A percentile compares a stretch with the other conserved stretches of the same genome.
phyloP scores from a whole-genome alignment of 805 yeast species.

The Yarrowia keelungensis region DNA sequence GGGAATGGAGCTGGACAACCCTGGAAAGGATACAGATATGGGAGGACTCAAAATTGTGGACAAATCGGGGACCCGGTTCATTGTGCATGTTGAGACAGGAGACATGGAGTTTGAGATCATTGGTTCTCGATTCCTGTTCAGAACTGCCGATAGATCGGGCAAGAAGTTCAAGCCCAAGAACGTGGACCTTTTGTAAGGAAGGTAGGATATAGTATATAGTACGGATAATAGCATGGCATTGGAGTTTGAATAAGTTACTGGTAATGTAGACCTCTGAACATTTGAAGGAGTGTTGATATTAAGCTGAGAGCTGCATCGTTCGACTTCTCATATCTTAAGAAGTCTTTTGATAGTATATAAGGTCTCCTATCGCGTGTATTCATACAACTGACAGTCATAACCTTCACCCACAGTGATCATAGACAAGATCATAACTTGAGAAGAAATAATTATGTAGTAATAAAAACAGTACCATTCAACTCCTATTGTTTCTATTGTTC shows the following conservation, averaged over 20 bases:
- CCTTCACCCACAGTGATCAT: too few species aligned
- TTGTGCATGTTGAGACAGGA: slow-evolving; percentile 49
- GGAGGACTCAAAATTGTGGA: slow-evolving; percentile 74
- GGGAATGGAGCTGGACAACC: background rate
- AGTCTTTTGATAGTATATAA: too few species aligned
- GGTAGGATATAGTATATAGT: background rate
- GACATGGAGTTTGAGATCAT: slow-evolving; percentile 63
- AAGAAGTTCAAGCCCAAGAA: slow-evolving; percentile 83
- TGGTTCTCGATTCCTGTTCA: slow-evolving; percentile 78
- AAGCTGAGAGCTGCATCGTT: too few species aligned
- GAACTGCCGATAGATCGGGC: slow-evolving; percentile 81
- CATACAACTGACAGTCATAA: too few species aligned
- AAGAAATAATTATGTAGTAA: too few species aligned
- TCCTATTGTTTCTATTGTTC: background rate
- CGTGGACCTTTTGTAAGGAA: slow-evolving; percentile 60
- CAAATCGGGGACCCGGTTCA: slow-evolving; percentile 70
- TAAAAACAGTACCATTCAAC: background rate
- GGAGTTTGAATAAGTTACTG: too few species aligned
- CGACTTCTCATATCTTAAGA: too few species aligned
- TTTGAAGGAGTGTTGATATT: too few species aligned
- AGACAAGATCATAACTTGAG: too few species aligned
- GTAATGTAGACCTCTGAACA: too few species aligned
- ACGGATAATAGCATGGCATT: background rate
- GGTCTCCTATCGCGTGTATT: too few species aligned
- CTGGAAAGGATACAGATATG: slow-evolving; percentile 48